Conservation (phyloP, 495 filamentous ascomycete species). For the Penicillium longicatenatum region DNA sequence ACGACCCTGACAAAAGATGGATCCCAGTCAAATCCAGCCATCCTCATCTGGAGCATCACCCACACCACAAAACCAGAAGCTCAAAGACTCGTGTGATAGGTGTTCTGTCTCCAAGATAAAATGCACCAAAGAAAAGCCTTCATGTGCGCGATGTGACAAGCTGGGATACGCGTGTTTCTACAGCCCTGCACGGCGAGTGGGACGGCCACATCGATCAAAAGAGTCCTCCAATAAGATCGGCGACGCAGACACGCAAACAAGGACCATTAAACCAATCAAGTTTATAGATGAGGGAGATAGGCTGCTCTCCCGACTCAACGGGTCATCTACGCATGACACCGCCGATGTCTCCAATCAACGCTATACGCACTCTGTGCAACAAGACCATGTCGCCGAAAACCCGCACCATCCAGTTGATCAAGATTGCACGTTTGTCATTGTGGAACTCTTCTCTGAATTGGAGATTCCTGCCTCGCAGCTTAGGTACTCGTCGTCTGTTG, state of each 20-base stretch:
- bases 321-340: background rate
- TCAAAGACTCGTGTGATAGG: slow-evolving; percentile 41
- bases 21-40: background rate
- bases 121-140: slow-evolving; percentile 40
- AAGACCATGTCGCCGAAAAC: background rate
- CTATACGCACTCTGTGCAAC: background rate
- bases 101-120: slow-evolving; percentile 42
- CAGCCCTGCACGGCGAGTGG: slow-evolving; percentile 35
- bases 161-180: slow-evolving; percentile 40
- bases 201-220: slow-evolving; percentile 16
- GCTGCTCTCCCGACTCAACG: background rate
- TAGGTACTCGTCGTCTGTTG: slow-evolving; percentile 3
- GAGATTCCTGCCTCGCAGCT: slow-evolving; percentile 6
- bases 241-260: background rate
- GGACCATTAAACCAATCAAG: background rate
- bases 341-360: background rate
- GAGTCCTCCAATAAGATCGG: background rate
- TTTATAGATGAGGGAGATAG: slow-evolving; percentile 12
- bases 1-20: background rate
- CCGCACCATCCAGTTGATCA: background rate
- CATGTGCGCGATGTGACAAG: slow-evolving; percentile 38
- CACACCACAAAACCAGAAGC: slow-evolving; percentile 12
- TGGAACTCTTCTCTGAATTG: slow-evolving; percentile 10
- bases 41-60: background rate
- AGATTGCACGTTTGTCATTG: slow-evolving; percentile 5